These are phyloP conservation scores for Termitomyces sp. DNA, from an alignment of 768 basidiomycete species.

Conservation along the genomic window DNA sequence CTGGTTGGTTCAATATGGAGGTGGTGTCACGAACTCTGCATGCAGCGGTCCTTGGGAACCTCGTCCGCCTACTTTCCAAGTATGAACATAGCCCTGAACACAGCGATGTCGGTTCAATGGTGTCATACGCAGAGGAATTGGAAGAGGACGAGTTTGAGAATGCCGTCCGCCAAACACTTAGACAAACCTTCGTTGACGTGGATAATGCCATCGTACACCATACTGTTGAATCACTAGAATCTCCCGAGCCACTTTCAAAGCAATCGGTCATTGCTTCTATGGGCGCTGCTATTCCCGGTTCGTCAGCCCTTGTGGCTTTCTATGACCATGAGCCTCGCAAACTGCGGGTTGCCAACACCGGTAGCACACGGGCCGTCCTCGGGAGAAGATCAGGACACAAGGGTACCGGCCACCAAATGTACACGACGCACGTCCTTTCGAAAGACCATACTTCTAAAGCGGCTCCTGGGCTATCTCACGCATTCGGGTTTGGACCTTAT, in stretches of 20 bases:
- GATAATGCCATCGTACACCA: background rate
- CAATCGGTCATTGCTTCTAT: background rate
- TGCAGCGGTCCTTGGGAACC: constrained; percentile 6
- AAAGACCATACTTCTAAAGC: background rate
- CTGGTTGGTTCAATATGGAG: constrained; percentile 17
- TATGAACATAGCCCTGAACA: constrained; percentile 12
- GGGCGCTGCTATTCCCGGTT: background rate
- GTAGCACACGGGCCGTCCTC: constrained; percentile 1
- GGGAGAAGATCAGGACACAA: background rate
- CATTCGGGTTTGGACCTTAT: constrained; percentile 4
- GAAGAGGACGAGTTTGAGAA: background rate
- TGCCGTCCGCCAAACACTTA: background rate
- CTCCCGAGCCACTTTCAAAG: background rate
- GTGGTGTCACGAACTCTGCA: constrained; percentile 23
- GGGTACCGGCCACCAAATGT: background rate
- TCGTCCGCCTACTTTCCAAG: constrained; percentile 1
- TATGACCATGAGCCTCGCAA: constrained; percentile 4
- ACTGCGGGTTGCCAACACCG: constrained; percentile 1
- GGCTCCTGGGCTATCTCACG: constrained; percentile 1
- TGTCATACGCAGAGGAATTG: background rate
- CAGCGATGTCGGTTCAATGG: constrained; percentile 8
- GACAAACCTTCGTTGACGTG: constrained; percentile 2
- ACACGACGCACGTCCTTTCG: constrained; percentile 1
- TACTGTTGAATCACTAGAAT: background rate
- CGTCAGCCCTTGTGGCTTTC: constrained; percentile 2